These are phyloP conservation scores for Thielaviopsis populi DNA, from an alignment of 2,329 filamentous ascomycete genomes.

Conservation along the genomic window DNA sequence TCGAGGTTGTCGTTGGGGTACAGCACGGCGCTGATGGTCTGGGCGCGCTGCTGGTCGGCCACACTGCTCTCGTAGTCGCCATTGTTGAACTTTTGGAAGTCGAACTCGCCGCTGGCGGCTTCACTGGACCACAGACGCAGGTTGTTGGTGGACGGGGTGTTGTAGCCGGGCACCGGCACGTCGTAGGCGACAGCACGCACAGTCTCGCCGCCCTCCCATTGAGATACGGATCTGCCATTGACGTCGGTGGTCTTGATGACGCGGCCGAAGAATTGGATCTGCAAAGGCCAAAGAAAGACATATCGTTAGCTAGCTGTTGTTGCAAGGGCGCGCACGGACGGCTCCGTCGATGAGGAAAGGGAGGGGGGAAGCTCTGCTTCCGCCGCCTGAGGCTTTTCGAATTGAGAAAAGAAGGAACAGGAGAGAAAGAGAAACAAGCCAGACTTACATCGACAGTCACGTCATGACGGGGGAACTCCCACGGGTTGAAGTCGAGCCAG, in stretches of 20 bases:
- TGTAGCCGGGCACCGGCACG: conserved; percentile 79
- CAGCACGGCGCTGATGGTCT: conserved; percentile 93
- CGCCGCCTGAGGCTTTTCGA: neutral
- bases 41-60: conserved; percentile 94
- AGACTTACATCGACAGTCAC: conserved; percentile 66
- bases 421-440: neutral
- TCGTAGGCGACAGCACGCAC: conserved; percentile 90
- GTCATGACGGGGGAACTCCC: conserved; percentile 94
- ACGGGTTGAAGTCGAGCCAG: conserved; percentile 98
- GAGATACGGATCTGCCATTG: conserved; percentile 55
- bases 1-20: conserved; percentile 98
- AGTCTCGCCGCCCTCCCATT: conserved; percentile 87
- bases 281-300: neutral
- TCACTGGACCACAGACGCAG: conserved; percentile 95
- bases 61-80: conserved; percentile 97
- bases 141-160: conserved; percentile 87
- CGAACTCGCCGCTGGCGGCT: conserved; percentile 90
- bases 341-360: neutral
- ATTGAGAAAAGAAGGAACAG: neutral
- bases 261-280: conserved; percentile 85
- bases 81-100: conserved; percentile 98
- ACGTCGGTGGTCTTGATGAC: conserved; percentile 63
- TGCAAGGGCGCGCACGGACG: neutral
- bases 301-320: neutral
- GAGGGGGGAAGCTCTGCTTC: neutral